phyloP scores from a whole-genome alignment of 352 stramenopile species.

The Elongisporangium anandrum region DNA sequence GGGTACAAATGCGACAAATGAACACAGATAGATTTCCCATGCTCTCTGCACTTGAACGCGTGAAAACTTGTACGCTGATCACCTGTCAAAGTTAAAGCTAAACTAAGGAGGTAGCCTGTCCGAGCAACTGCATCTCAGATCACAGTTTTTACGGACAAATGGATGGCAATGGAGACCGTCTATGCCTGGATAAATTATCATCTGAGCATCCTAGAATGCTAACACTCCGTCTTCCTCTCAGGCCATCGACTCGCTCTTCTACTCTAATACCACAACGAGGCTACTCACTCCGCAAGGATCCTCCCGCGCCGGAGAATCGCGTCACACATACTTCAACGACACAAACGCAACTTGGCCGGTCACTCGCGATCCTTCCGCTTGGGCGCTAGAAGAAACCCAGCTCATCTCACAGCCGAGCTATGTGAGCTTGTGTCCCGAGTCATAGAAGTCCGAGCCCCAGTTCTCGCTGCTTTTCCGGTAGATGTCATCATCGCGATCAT shows the following conservation, averaged over 20 bases:
- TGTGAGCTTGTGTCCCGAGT: background rate
- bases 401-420: background rate
- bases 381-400: background rate
- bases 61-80: background rate
- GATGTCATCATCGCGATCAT: background rate
- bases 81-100: background rate
- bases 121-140: background rate
- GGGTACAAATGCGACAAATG: background rate
- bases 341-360: background rate
- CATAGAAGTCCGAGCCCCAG: background rate
- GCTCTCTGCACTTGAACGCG: too few relatives aligned
- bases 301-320: background rate
- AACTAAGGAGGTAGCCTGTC: background rate
- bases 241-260: background rate
- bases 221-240: background rate
- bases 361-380: background rate
- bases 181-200: background rate
- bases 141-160: background rate
- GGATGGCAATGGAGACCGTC: background rate
- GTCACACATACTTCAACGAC: background rate
- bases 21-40: too few relatives aligned
- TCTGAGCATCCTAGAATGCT: background rate
- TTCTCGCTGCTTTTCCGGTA: background rate
- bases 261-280: background rate
- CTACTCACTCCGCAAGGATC: background rate